A percentile compares a stretch with the other conserved stretches of the same genome.
phyloP scores from a whole-genome alignment of 352 stramenopile genomes.

The Peronospora destructor region DNA sequence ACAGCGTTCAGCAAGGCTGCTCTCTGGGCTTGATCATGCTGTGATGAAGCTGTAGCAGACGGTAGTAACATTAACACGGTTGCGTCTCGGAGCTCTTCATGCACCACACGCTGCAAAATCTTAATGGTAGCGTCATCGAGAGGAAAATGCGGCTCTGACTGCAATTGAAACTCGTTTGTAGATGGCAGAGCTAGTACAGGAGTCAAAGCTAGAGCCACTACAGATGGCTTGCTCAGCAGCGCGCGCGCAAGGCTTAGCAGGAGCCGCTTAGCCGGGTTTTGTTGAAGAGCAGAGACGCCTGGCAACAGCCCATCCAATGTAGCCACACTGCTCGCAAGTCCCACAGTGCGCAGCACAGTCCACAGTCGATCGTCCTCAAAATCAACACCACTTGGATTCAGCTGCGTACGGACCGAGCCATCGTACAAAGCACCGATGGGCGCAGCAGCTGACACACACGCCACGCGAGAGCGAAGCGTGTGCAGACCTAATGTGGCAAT shows the following conservation, averaged over 20 bases:
- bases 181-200: slow-evolving; percentile 19
- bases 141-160: slow-evolving; percentile 10
- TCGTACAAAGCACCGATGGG: slow-evolving; percentile 86
- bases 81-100: slow-evolving; percentile 80
- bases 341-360: slow-evolving; percentile 40
- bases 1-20: slow-evolving; percentile 88
- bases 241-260: slow-evolving; percentile 95
- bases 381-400: slow-evolving; percentile 83
- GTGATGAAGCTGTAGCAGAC: slow-evolving; percentile 43
- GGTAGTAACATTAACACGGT: slow-evolving; percentile 96
- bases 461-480: slow-evolving; percentile 82
- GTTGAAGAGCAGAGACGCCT: slow-evolving; percentile 75
- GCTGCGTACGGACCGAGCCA: slow-evolving; percentile 86
- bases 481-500: slow-evolving; percentile 71
- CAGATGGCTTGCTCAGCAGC: slow-evolving; percentile 83
- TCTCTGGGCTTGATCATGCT: slow-evolving; percentile 23
- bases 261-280: slow-evolving; percentile 92
- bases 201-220: slow-evolving; percentile 70
- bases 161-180: slow-evolving; percentile 14
- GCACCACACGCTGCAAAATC: slow-evolving; percentile 74
- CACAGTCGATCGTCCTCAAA: slow-evolving; percentile 32
- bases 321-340: slow-evolving; percentile 58
- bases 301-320: slow-evolving; percentile 47
- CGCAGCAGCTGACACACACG: slow-evolving; percentile 92
- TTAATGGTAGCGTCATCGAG: slow-evolving; percentile 65